Evolutionary conservation across 495 filamentous ascomycete genomes (phyloP).

Genomic region (Neurospora sp.): DNA sequence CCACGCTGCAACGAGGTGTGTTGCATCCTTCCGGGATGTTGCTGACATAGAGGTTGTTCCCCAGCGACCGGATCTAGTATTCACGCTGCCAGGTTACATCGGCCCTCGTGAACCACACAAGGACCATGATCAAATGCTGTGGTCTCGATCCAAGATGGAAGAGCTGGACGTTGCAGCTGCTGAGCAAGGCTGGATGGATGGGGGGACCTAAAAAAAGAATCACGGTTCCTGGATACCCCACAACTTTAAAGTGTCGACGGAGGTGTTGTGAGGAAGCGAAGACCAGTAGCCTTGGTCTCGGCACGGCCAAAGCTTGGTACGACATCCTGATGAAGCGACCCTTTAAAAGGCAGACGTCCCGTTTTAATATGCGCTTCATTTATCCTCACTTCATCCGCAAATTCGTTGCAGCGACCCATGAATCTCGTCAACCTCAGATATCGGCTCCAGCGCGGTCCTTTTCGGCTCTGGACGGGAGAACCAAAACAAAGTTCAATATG

Average conservation of each 20-base stretch:
- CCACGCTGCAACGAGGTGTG: background rate
- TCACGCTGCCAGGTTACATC: constrained; percentile 7
- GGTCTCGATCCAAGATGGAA: constrained; percentile 11
- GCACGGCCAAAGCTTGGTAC: constrained; percentile 7
- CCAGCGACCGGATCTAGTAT: constrained; percentile 6
- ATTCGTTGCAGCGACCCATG: constrained; percentile 23
- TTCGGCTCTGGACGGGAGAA: background rate
- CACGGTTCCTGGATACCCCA: constrained; percentile 5
- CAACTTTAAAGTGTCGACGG: constrained; percentile 6
- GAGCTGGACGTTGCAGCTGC: background rate
- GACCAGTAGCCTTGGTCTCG: constrained; percentile 8
- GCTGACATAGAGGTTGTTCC: background rate
- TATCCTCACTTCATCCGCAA: constrained; percentile 43
- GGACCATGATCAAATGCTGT: constrained; percentile 6
- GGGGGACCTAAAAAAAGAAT: constrained; percentile 35
- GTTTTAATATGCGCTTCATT: constrained; percentile 38
- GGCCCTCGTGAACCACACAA: constrained; percentile 1
- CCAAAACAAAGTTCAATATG: background rate
- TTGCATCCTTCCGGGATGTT: constrained; percentile 1
- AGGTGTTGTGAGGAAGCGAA: background rate
- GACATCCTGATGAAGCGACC: constrained; percentile 13
- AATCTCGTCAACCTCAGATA: constrained; percentile 4
- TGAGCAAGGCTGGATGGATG: constrained; percentile 10
- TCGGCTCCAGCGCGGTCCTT: background rate
- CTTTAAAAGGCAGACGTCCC: constrained; percentile 24